Conservation (phyloP, 2,329 filamentous ascomycete species). For the Exophiala calicioides region DNA sequence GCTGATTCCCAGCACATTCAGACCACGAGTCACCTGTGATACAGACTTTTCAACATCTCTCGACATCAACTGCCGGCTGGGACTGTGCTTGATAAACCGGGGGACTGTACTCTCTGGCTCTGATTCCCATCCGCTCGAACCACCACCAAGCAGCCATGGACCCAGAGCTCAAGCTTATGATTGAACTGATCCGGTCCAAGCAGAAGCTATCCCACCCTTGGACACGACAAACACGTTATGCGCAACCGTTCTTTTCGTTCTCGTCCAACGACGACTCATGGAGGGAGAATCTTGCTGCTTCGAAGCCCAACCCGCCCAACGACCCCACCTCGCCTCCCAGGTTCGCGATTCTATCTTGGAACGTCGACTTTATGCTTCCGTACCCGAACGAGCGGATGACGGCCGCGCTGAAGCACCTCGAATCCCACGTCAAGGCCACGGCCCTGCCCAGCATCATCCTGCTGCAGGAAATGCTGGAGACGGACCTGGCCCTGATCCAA, state of each 20-base stretch:
- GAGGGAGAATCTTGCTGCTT: conserved; percentile 11
- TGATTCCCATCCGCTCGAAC: too few relatives aligned
- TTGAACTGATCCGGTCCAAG: conserved; percentile 27
- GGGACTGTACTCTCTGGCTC: too few relatives aligned
- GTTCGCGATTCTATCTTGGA: conserved; percentile 48
- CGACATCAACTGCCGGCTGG: neutral
- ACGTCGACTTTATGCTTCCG: conserved; percentile 50
- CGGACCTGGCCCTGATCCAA: conserved; percentile 50
- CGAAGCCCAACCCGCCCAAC: neutral
- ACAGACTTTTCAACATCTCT: neutral
- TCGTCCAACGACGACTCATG: conserved; percentile 20
- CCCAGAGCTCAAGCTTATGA: conserved; percentile 22
- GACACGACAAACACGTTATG: conserved; percentile 27
- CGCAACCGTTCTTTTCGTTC: conserved; percentile 31
- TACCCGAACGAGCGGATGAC: conserved; percentile 44
- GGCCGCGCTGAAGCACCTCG: conserved; percentile 43
- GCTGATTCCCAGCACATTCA: too few relatives aligned
- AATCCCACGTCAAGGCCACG: conserved; percentile 33
- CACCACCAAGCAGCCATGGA: conserved; percentile 15
- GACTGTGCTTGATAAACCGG: too few relatives aligned
- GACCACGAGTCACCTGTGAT: too few relatives aligned
- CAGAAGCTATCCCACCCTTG: conserved; percentile 29
- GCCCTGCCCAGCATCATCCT: conserved; percentile 45
- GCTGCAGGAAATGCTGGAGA: conserved; percentile 55
- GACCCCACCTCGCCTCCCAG: conserved; percentile 2